A percentile compares a stretch with the other conserved stretches of the same genome.
Conservation (phyloP, 257 asterid species). For the Solanum lycopersicoides region DNA sequence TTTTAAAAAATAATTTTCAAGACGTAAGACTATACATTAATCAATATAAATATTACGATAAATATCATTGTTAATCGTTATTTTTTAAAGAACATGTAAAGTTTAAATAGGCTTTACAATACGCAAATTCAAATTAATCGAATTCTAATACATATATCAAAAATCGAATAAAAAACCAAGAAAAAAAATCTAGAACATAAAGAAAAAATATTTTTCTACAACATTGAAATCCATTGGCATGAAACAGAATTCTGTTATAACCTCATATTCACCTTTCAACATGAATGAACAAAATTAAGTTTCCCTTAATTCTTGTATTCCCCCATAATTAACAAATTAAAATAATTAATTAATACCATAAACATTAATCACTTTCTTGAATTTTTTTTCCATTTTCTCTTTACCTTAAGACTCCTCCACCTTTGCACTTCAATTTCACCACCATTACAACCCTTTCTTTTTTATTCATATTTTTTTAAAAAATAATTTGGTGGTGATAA, state of each 20-base stretch:
- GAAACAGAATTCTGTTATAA: background rate
- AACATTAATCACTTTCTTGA: background rate
- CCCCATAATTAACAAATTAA: background rate
- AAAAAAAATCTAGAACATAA: background rate
- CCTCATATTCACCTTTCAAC: background rate
- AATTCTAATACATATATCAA: too few relatives aligned
- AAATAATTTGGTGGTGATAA: background rate
- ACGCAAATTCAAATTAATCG: too few relatives aligned
- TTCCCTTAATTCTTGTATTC: background rate
- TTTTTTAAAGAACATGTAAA: too few relatives aligned
- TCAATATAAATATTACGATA: too few relatives aligned
- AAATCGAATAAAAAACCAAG: too few relatives aligned
- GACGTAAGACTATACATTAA: background rate
- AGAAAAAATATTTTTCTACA: background rate
- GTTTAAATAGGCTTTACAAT: too few relatives aligned
- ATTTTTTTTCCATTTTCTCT: background rate
- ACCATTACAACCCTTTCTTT: background rate
- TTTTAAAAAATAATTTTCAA: too few relatives aligned
- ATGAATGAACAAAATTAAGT: background rate
- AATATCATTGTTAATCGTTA: too few relatives aligned
- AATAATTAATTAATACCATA: background rate
- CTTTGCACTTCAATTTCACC: background rate
- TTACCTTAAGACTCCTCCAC: background rate
- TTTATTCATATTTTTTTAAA: background rate
- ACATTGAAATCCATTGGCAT: background rate